A percentile compares a stretch with the other conserved stretches of the same genome.
These are phyloP conservation scores for Corrigiola litoralis DNA, from an alignment of 179 eudicot species.

Conservation along the genomic window DNA sequence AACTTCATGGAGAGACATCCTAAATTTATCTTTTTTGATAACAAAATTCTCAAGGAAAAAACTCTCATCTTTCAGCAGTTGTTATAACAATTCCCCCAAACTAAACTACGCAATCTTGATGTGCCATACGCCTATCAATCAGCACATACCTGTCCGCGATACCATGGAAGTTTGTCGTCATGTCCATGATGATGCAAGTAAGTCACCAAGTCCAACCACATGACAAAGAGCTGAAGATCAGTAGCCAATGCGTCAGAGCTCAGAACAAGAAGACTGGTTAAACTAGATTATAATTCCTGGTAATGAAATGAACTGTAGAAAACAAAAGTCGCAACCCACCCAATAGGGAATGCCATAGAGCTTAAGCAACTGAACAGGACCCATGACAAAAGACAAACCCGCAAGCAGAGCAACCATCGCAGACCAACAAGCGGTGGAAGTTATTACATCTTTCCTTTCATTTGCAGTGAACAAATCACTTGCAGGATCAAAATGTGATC, in stretches of 20 bases:
- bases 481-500: conserved; percentile 72
- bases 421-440: conserved; percentile 73
- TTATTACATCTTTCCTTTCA: conserved; percentile 62
- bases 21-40: no score
- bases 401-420: conserved; percentile 69
- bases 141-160: conserved; percentile 80
- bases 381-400: conserved; percentile 59
- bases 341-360: conserved; percentile 69
- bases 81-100: no score
- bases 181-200: conserved; percentile 99
- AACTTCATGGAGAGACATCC: neutral
- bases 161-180: conserved; percentile 96
- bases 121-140: no score
- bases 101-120: no score
- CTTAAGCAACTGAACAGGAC: conserved; percentile 68
- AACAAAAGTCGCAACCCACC: conserved; percentile 35
- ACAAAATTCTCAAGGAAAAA: no score
- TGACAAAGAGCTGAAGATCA: conserved; percentile 56
- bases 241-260: neutral
- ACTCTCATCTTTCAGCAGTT: no score
- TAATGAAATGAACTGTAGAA: neutral
- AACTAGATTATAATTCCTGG: neutral
- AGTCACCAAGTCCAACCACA: conserved; percentile 93
- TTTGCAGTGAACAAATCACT: conserved; percentile 63
- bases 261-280: neutral